phyloP scores from a whole-genome alignment of 2,329 filamentous ascomycete genomes.

The Aspergillus candidus region DNA sequence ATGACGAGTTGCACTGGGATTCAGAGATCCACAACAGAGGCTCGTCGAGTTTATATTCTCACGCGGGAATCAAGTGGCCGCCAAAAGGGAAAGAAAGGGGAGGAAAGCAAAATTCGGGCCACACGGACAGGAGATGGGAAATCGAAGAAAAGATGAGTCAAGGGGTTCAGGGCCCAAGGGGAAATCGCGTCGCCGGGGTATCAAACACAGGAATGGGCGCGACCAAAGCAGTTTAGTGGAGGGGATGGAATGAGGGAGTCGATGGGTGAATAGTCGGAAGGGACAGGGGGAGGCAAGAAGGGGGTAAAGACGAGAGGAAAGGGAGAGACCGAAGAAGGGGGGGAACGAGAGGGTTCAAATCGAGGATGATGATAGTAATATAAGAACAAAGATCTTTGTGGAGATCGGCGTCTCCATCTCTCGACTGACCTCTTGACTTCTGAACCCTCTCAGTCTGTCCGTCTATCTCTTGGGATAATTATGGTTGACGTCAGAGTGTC shows the following conservation, averaged over 20 bases:
- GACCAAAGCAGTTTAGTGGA: background rate
- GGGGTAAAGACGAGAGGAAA: background rate
- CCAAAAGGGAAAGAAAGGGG: background rate
- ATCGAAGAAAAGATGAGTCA: constrained; percentile 9
- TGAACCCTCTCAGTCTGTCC: background rate
- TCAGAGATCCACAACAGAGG: too few species aligned
- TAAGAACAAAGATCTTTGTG: constrained; percentile 1
- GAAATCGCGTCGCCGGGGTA: constrained; percentile 16
- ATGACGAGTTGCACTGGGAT: background rate
- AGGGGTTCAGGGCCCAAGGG: background rate
- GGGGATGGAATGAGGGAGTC: constrained; percentile 3
- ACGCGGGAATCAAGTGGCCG: background rate
- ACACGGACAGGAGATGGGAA: constrained; percentile 7
- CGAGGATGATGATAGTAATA: background rate
- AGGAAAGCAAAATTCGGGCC: background rate
- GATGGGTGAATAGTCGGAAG: background rate
- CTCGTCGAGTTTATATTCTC: background rate
- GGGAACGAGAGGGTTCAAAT: background rate
- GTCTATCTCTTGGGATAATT: background rate
- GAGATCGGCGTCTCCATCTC: background rate
- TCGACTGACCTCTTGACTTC: too few species aligned
- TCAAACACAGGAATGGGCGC: constrained; percentile 14
- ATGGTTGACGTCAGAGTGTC: constrained; percentile 13
- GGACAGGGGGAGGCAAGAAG: background rate
- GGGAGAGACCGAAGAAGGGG: background rate